phyloP scores from a whole-genome alignment of 2,329 filamentous ascomycete genomes.

The Colletotrichum echinochloae region DNA sequence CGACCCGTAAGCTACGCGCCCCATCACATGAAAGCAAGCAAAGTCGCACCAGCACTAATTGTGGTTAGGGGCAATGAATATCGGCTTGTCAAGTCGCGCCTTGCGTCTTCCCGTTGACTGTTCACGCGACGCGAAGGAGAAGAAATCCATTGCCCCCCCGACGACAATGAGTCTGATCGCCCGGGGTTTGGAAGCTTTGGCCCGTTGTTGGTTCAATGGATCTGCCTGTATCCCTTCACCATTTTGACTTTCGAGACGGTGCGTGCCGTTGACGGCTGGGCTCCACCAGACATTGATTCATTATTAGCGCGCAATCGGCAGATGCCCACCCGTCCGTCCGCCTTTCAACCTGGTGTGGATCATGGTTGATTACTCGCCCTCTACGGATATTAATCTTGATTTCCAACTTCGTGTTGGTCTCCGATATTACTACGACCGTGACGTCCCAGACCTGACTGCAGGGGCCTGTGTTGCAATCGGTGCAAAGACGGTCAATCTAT shows the following conservation, averaged over 20 bases:
- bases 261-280: constrained; percentile 36
- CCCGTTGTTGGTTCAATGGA: constrained; percentile 28
- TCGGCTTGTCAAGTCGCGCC: neutral
- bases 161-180: neutral
- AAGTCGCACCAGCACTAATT: neutral
- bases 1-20: neutral
- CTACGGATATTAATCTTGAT: constrained; percentile 23
- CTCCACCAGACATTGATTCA: constrained; percentile 33
- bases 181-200: constrained; percentile 22
- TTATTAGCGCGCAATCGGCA: constrained; percentile 26
- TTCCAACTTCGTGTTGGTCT: constrained; percentile 3
- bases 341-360: constrained; percentile 13
- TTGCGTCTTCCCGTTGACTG: neutral
- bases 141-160: neutral
- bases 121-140: neutral
- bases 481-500: constrained; percentile 20
- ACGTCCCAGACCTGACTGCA: constrained; percentile 22
- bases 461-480: constrained; percentile 24
- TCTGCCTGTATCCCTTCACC: constrained; percentile 32
- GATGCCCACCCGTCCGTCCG: constrained; percentile 16
- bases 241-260: constrained; percentile 39
- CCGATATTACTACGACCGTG: neutral
- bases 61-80: neutral
- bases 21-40: constrained; percentile 2
- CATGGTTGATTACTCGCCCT: constrained; percentile 14